Percentiles rank a stretch among this genome's conserved stretches.
phyloP scores from a whole-genome alignment of 73 alveolate species.

The Breviolum minutum region DNA sequence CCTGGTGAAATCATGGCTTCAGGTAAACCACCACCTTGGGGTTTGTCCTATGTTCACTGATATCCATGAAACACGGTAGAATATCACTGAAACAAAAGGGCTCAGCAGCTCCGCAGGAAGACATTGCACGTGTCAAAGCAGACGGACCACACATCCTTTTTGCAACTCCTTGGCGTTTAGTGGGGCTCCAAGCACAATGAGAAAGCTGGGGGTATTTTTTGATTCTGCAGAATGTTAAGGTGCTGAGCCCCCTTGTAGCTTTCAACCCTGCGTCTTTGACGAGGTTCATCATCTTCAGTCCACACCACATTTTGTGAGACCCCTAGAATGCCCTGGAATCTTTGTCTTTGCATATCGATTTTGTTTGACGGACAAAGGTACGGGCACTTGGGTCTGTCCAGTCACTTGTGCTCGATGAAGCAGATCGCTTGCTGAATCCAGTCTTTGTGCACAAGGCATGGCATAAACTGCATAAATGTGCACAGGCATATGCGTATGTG shows the following conservation, averaged over 20 bases:
- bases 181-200: not conserved
- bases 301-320: slow-evolving; percentile 58
- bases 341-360: not conserved
- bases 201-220: not conserved
- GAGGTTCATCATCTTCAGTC: slow-evolving; percentile 73
- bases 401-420: slow-evolving; percentile 75
- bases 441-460: slow-evolving; percentile 69
- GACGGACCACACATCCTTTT: slow-evolving; percentile 77
- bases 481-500: not conserved
- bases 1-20: not conserved
- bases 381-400: slow-evolving; percentile 64
- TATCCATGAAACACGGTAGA: not conserved
- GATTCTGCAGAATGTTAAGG: too few relatives aligned
- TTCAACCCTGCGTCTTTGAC: not conserved
- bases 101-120: slow-evolving; percentile 15
- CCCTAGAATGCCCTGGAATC: not conserved
- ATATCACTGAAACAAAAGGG: not conserved
- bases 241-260: not conserved
- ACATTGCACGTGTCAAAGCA: slow-evolving; percentile 61
- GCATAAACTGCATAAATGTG: not conserved
- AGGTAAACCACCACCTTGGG: too few relatives aligned
- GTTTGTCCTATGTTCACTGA: too few relatives aligned
- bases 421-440: slow-evolving; percentile 81
- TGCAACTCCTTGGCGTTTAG: slow-evolving; percentile 93
- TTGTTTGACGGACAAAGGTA: not conserved